These are phyloP conservation scores for Pythium vanterpoolii DNA, from an alignment of 352 stramenopile genomes.

Conservation along the genomic window DNA sequence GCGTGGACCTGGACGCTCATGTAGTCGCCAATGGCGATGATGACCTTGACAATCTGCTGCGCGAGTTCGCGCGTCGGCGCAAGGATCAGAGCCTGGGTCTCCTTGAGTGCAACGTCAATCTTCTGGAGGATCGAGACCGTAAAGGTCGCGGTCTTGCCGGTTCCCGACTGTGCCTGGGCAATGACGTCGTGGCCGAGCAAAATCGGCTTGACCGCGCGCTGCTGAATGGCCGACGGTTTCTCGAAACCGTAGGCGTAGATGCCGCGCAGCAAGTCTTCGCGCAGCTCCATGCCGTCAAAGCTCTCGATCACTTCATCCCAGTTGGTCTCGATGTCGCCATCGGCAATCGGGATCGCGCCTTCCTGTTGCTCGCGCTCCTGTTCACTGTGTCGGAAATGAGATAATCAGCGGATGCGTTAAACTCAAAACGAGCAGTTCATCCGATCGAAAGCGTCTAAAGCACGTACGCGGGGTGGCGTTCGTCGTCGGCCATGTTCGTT, in stretches of 20 bases:
- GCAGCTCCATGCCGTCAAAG: conserved; percentile 99
- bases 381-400: conserved; percentile 12
- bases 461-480: conserved; percentile 50
- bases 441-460: not conserved
- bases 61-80: conserved; percentile 99
- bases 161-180: conserved; percentile 98
- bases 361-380: conserved; percentile 65
- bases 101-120: conserved; percentile 93
- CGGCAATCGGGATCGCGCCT: conserved; percentile 69
- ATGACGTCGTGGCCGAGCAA: conserved; percentile 98
- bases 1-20: conserved; percentile 97
- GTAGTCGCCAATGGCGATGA: conserved; percentile 92
- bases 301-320: conserved; percentile 98
- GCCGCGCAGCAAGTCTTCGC: conserved; percentile 97
- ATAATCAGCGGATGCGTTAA: no score
- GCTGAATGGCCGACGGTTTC: conserved; percentile 99
- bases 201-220: conserved; percentile 97
- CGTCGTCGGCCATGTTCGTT: conserved; percentile 79
- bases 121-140: conserved; percentile 98
- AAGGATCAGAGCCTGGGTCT: conserved; percentile 98
- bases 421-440: not conserved
- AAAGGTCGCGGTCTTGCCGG: conserved; percentile 99
- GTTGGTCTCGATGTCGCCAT: conserved; percentile 97
- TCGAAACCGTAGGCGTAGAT: conserved; percentile 99
- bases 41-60: conserved; percentile 99